phyloP scores from a whole-genome alignment of 2,329 filamentous ascomycete genomes.

The Talaromyces sp. region DNA sequence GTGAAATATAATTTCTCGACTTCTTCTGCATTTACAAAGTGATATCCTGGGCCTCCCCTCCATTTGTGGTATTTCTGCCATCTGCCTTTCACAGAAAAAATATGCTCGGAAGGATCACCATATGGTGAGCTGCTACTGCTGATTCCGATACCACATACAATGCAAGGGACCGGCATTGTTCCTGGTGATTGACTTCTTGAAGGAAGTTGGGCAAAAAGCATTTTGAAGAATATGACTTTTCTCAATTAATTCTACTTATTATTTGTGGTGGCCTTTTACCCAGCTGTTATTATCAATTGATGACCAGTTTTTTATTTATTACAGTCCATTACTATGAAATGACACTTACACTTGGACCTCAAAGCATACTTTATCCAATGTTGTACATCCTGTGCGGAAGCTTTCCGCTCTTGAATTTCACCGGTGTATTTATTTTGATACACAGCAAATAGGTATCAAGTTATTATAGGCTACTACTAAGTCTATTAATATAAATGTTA shows the following conservation, averaged over 20 bases:
- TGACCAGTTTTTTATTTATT: too few species aligned
- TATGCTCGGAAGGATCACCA: not conserved
- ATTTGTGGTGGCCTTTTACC: not conserved
- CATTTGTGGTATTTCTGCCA: not conserved
- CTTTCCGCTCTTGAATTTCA: not conserved
- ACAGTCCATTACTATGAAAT: too few species aligned
- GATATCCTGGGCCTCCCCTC: not conserved
- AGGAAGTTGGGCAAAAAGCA: not conserved
- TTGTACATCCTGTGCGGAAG: too few species aligned
- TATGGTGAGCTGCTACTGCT: not conserved
- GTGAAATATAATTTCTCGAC: not conserved
- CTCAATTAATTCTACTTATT: not conserved
- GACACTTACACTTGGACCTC: too few species aligned
- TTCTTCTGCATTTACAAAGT: not conserved
- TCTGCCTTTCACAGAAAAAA: not conserved
- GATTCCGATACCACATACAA: not conserved
- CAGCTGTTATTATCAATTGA: not conserved
- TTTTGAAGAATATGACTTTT: not conserved
- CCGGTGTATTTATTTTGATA: not conserved
- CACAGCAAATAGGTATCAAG: too few species aligned
- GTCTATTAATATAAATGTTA: too few species aligned
- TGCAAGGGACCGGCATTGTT: not conserved
- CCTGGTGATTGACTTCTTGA: not conserved
- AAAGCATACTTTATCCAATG: too few species aligned
- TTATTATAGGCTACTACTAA: too few species aligned